Conservation (phyloP, 176 grass and related monocot genomes). For the Lolium multiflorum region DNA sequence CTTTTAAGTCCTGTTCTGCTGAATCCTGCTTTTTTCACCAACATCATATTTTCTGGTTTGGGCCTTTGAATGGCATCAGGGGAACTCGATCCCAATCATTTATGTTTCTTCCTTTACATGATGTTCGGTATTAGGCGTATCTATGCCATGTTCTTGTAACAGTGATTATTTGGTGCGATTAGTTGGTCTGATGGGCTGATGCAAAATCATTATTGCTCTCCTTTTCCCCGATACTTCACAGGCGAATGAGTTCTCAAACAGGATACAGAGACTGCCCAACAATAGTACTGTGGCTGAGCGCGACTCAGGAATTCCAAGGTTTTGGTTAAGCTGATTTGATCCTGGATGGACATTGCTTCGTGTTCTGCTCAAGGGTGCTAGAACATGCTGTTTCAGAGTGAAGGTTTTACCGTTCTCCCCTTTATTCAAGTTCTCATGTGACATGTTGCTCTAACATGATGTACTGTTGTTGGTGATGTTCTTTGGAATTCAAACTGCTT, state of each 20-base stretch:
- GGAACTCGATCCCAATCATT: slow-evolving; percentile 20
- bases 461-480: neutral
- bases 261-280: slow-evolving; percentile 91
- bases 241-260: slow-evolving; percentile 90
- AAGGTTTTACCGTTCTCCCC: neutral
- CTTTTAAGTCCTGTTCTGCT: neutral
- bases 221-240: slow-evolving; percentile 30
- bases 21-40: slow-evolving; percentile 31
- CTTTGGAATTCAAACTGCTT: slow-evolving; percentile 1
- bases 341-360: slow-evolving; percentile 23
- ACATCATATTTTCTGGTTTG: neutral
- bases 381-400: neutral
- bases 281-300: slow-evolving; percentile 61
- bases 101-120: neutral
- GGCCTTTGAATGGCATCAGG: slow-evolving; percentile 23
- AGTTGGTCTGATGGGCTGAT: slow-evolving; percentile 9
- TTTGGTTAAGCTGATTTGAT: slow-evolving; percentile 75
- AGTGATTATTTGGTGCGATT: slow-evolving; percentile 34
- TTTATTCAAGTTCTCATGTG: slow-evolving; percentile 8
- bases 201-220: slow-evolving; percentile 18
- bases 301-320: slow-evolving; percentile 60
- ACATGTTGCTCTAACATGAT: slow-evolving; percentile 14
- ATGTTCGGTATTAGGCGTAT: slow-evolving; percentile 14
- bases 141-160: slow-evolving; percentile 32
- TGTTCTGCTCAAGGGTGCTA: slow-evolving; percentile 30